Evolutionary conservation across 345 rosid genomes (phyloP).

Genomic region (Stellera chamaejasme): DNA sequence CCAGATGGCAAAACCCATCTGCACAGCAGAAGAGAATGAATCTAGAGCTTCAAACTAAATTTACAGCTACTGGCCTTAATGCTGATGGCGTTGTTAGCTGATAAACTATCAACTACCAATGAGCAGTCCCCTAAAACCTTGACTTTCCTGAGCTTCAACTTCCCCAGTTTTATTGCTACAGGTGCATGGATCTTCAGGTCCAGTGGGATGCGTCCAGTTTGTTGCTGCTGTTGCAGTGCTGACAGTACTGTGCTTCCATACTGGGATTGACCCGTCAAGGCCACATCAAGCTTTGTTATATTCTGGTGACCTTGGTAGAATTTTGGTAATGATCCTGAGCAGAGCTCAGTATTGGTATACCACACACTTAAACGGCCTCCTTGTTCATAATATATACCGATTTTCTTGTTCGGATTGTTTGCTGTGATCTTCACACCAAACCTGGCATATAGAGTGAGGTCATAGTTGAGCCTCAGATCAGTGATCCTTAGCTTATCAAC

Average conservation of each 20-base stretch:
- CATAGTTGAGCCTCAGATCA: slow-evolving; percentile 55
- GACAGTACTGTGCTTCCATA: slow-evolving; percentile 58
- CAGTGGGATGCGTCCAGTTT: slow-evolving; percentile 70
- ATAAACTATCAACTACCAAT: slow-evolving; percentile 68
- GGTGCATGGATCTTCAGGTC: slow-evolving; percentile 67
- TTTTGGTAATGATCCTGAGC: slow-evolving; percentile 64
- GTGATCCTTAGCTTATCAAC: slow-evolving; percentile 56
- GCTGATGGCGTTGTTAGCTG: slow-evolving; percentile 43
- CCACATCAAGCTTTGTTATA: slow-evolving; percentile 54
- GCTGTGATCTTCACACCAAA: slow-evolving; percentile 79
- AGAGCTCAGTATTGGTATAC: slow-evolving; percentile 52
- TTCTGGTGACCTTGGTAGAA: slow-evolving; percentile 84
- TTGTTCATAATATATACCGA: slow-evolving; percentile 71
- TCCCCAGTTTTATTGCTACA: slow-evolving; percentile 58
- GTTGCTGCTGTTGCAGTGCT: slow-evolving; percentile 79
- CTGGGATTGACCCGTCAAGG: slow-evolving; percentile 42
- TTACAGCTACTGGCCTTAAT: slow-evolving; percentile 71
- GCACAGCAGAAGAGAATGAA: not conserved
- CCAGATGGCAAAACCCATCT: too few species aligned
- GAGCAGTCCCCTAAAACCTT: slow-evolving; percentile 53
- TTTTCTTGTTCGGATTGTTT: slow-evolving; percentile 69
- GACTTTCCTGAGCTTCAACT: slow-evolving; percentile 59
- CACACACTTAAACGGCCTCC: slow-evolving; percentile 63
- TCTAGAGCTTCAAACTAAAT: slow-evolving; percentile 54
- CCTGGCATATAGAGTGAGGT: slow-evolving; percentile 51